Conservation (phyloP, 257 asterid species). For the Solanum sejunctum region DNA sequence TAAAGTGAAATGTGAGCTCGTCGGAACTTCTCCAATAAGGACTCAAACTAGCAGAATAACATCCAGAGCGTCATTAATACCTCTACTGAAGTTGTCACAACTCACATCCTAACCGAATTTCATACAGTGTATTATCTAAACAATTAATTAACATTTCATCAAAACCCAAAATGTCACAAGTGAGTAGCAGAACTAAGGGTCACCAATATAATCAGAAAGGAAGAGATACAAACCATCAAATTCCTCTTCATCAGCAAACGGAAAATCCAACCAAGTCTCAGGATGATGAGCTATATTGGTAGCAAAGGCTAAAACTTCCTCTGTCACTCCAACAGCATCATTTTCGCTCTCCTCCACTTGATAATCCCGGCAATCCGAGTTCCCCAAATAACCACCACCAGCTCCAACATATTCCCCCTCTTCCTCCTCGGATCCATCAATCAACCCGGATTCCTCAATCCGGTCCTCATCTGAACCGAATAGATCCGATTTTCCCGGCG, state of each 20-base stretch:
- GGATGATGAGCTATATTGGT: slow-evolving; percentile 95
- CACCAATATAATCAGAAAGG: neutral
- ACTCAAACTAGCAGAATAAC: neutral
- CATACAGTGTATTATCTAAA: neutral
- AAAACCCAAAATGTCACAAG: neutral
- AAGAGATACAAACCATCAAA: slow-evolving; percentile 45
- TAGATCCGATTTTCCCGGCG: slow-evolving; percentile 19
- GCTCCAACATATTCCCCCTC: slow-evolving; percentile 13
- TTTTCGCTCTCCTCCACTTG: slow-evolving; percentile 14
- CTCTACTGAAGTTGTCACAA: neutral
- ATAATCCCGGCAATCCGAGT: neutral
- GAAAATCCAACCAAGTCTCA: slow-evolving; percentile 98
- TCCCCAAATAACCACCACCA: neutral
- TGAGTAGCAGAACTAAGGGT: neutral
- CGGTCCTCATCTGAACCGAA: slow-evolving; percentile 9
- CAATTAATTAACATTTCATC: neutral
- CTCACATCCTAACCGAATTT: neutral
- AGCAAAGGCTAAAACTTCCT: slow-evolving; percentile 77
- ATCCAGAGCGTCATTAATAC: neutral
- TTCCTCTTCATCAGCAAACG: slow-evolving; percentile 76
- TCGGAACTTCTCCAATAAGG: neutral
- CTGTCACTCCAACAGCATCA: slow-evolving; percentile 75
- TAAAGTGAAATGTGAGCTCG: neutral
- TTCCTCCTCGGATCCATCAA: slow-evolving; percentile 20
- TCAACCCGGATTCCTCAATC: neutral